Percentiles rank a stretch among this genome's conserved stretches.
These are phyloP conservation scores for Meripilus lineatus DNA, from an alignment of 1,284 basidiomycete genomes.

Conservation along the genomic window DNA sequence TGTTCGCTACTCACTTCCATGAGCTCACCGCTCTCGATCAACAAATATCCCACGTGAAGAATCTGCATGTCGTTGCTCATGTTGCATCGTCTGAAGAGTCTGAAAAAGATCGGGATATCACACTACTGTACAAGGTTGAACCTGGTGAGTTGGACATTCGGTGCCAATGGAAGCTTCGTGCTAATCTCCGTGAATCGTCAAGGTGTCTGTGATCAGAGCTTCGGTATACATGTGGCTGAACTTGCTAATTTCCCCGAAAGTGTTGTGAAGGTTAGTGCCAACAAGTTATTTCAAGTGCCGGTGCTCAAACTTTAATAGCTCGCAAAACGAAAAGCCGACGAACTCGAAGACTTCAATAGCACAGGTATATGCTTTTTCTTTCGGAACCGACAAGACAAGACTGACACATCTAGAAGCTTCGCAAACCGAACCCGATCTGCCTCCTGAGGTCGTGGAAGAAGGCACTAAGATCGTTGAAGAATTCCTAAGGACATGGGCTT, in stretches of 20 bases:
- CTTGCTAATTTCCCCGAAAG: constrained; percentile 95
- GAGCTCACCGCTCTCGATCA: constrained; percentile 92
- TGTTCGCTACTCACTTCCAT: constrained; percentile 99
- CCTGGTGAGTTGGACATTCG: constrained; percentile 53
- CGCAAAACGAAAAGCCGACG: constrained; percentile 93
- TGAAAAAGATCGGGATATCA: constrained; percentile 80
- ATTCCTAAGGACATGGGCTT: constrained; percentile 74
- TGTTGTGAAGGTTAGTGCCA: constrained; percentile 72
- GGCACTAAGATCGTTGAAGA: constrained; percentile 81
- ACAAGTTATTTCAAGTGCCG: not conserved
- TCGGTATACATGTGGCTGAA: constrained; percentile 97
- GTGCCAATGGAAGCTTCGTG: not conserved
- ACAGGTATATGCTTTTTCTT: constrained; percentile 33
- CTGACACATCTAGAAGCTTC: not conserved
- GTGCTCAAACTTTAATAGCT: constrained; percentile 43
- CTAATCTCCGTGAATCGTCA: not conserved
- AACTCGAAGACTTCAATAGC: constrained; percentile 93
- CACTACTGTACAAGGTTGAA: constrained; percentile 92
- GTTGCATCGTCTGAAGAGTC: constrained; percentile 60
- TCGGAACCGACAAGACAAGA: constrained; percentile 26
- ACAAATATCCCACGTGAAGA: constrained; percentile 85
- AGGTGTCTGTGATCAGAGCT: constrained; percentile 93
- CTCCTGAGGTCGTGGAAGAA: constrained; percentile 64
- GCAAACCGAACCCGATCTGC: constrained; percentile 38
- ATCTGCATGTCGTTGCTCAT: constrained; percentile 94